Percentiles rank a stretch among this genome's conserved stretches.
Conservation (phyloP, 805 yeast genomes). For the Cyberlindnera mississippiensis region DNA sequence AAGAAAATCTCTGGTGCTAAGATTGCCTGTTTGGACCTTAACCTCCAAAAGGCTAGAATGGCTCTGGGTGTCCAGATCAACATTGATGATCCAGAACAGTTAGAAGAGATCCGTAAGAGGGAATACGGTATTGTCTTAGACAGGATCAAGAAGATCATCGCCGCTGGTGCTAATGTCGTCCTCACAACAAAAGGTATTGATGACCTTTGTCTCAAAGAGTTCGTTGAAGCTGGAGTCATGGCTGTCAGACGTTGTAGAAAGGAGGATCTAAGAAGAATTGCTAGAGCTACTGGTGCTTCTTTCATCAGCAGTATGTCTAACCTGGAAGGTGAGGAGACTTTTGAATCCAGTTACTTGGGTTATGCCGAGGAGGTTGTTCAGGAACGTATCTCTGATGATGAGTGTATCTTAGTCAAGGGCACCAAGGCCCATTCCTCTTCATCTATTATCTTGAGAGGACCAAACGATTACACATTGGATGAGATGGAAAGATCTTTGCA, state of each 20-base stretch:
- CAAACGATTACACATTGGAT: constrained; percentile 91
- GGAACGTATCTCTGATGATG: constrained; percentile 89
- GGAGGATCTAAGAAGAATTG: constrained; percentile 94
- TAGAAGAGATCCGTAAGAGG: constrained; percentile 89
- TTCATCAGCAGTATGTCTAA: constrained; percentile 82
- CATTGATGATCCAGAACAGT: constrained; percentile 94
- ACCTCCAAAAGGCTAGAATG: constrained; percentile 94
- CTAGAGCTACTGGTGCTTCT: constrained; percentile 97
- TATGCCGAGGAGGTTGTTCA: constrained; percentile 90
- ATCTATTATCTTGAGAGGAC: constrained; percentile 90
- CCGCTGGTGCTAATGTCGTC: constrained; percentile 83
- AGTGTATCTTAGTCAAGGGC: constrained; percentile 90
- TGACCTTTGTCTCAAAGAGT: constrained; percentile 95
- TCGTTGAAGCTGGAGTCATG: constrained; percentile 83
- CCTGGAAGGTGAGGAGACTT: constrained; percentile 88
- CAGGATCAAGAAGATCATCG: constrained; percentile 85
- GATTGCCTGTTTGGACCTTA: constrained; percentile 88
- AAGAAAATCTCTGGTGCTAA: constrained; percentile 64
- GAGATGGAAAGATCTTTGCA: constrained; percentile 98
- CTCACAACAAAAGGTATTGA: constrained; percentile 95
- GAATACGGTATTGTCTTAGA: constrained; percentile 64
- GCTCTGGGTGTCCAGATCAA: constrained; percentile 97
- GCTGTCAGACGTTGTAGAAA: constrained; percentile 94
- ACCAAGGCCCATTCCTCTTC: constrained; percentile 92
- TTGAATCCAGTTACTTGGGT: constrained; percentile 78